phyloP scores from a whole-genome alignment of 2,329 filamentous ascomycete species.

The Emmonsiellopsis sp. region DNA sequence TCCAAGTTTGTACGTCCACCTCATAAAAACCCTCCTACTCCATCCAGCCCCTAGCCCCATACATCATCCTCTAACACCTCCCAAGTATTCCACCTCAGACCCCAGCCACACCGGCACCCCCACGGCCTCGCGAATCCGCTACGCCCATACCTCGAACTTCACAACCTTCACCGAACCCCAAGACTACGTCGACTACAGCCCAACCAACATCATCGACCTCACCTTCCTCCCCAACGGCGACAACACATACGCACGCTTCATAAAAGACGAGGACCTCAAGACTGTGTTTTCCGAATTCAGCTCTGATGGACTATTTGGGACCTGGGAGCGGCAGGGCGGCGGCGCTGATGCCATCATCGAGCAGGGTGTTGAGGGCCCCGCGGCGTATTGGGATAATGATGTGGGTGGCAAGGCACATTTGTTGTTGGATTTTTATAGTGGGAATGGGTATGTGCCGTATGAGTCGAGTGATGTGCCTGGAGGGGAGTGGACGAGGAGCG shows the following conservation, averaged over 20 bases:
- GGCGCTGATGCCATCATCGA: slow-evolving; percentile 27
- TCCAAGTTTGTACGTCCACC: slow-evolving; percentile 23
- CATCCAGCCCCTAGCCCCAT: too few relatives aligned
- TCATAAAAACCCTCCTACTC: too few relatives aligned
- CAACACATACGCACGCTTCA: slow-evolving; percentile 43
- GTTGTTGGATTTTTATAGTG: slow-evolving; percentile 42
- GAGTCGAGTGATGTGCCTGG: slow-evolving; percentile 36
- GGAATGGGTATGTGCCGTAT: slow-evolving; percentile 43
- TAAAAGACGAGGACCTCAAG: slow-evolving; percentile 47
- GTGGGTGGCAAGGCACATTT: slow-evolving; percentile 35
- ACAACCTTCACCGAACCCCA: slow-evolving; percentile 42
- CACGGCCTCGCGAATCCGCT: slow-evolving; percentile 39
- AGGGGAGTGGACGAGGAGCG: slow-evolving; percentile 41
- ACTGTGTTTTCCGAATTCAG: slow-evolving; percentile 45
- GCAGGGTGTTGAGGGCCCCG: slow-evolving; percentile 36
- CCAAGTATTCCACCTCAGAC: slow-evolving; percentile 39
- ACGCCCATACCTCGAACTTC: slow-evolving; percentile 49
- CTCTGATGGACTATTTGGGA: slow-evolving; percentile 42
- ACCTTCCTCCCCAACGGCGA: slow-evolving; percentile 43
- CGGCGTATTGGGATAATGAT: slow-evolving; percentile 37
- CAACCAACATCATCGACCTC: slow-evolving; percentile 47
- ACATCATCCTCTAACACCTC: not conserved
- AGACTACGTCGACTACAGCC: slow-evolving; percentile 42
- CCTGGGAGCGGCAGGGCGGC: slow-evolving; percentile 43
- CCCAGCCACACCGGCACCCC: slow-evolving; percentile 41